Conservation (phyloP, 2,329 filamentous ascomycete genomes). For the Catunica adiposa region DNA sequence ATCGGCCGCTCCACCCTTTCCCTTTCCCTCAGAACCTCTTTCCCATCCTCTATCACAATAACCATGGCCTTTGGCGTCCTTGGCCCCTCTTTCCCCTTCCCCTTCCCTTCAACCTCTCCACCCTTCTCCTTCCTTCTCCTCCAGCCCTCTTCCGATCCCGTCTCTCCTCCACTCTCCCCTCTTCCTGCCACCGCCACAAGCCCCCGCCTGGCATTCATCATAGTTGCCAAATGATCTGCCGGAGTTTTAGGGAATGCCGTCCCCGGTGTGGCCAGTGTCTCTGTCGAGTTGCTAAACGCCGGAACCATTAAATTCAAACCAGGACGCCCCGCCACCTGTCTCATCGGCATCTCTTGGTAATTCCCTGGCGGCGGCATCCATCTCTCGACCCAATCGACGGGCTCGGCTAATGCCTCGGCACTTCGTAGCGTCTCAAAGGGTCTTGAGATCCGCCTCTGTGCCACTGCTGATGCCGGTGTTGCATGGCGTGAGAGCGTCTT, state of each 20-base stretch:
- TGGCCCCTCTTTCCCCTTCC: slow-evolving; percentile 16
- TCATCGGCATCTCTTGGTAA: not conserved
- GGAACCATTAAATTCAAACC: slow-evolving; percentile 13
- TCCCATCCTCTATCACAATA: slow-evolving; percentile 7
- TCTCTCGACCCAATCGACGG: slow-evolving; percentile 11
- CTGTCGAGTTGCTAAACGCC: slow-evolving; percentile 10
- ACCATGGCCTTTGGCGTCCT: slow-evolving; percentile 21
- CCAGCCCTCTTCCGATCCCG: slow-evolving; percentile 1
- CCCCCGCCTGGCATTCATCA: not conserved
- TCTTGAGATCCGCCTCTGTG: not conserved
- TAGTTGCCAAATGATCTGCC: slow-evolving; percentile 4
- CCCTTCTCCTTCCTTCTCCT: not conserved
- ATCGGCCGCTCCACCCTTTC: not conserved
- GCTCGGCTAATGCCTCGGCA: slow-evolving; percentile 10
- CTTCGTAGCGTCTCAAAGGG: slow-evolving; percentile 10
- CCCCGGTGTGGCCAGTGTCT: slow-evolving; percentile 12
- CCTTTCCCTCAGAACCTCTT: not conserved
- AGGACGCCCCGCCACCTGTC: not conserved
- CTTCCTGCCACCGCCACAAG: not conserved
- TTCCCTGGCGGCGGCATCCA: slow-evolving; percentile 13
- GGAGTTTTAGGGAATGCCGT: slow-evolving; percentile 12
- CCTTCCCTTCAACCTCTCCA: not conserved
- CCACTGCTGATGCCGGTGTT: not conserved
- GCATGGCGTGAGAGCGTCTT: not conserved
- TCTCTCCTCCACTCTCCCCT: not conserved